phyloP scores from a whole-genome alignment of 164 flowering plant species.

The Vitis labrusca region DNA sequence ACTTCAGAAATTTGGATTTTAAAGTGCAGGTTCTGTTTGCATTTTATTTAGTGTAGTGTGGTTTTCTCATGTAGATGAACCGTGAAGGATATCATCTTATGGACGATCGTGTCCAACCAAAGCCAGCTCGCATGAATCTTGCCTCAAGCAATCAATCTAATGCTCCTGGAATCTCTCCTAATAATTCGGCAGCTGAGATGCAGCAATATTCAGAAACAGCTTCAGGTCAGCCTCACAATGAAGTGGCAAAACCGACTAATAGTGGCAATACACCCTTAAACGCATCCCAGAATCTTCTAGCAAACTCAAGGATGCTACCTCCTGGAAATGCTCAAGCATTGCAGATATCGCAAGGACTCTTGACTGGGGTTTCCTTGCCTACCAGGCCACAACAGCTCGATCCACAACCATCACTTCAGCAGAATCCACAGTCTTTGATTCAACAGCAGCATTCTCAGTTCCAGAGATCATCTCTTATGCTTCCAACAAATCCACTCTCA shows the following conservation, averaged over 20 bases:
- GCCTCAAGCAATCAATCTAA: constrained; percentile 39
- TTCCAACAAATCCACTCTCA: constrained; percentile 51
- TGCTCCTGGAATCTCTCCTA: constrained; percentile 32
- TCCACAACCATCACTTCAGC: constrained; percentile 40
- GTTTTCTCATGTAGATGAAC: constrained; percentile 52
- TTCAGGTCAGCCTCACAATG: constrained; percentile 45
- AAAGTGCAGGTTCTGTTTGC: neutral
- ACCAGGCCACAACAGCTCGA: constrained; percentile 61
- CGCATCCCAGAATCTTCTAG: constrained; percentile 37
- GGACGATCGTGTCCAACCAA: constrained; percentile 59
- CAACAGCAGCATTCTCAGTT: constrained; percentile 61
- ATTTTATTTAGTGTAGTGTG: neutral
- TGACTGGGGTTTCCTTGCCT: constrained; percentile 54
- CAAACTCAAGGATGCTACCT: constrained; percentile 57
- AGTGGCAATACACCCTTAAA: constrained; percentile 40
- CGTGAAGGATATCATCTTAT: constrained; percentile 61
- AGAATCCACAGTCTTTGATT: constrained; percentile 11
- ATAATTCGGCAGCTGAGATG: constrained; percentile 42
- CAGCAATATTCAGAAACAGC: constrained; percentile 58
- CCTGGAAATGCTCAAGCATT: constrained; percentile 64
- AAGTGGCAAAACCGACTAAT: constrained; percentile 36
- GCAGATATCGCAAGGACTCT: constrained; percentile 71
- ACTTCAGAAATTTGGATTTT: too few relatives aligned
- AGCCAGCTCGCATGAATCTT: constrained; percentile 37
- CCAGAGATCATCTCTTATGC: constrained; percentile 63